Percentiles rank a stretch among this genome's conserved stretches.
Evolutionary conservation across 208 protist genomes (phyloP).

Genomic region (Acanthamoeba triangularis): DNA sequence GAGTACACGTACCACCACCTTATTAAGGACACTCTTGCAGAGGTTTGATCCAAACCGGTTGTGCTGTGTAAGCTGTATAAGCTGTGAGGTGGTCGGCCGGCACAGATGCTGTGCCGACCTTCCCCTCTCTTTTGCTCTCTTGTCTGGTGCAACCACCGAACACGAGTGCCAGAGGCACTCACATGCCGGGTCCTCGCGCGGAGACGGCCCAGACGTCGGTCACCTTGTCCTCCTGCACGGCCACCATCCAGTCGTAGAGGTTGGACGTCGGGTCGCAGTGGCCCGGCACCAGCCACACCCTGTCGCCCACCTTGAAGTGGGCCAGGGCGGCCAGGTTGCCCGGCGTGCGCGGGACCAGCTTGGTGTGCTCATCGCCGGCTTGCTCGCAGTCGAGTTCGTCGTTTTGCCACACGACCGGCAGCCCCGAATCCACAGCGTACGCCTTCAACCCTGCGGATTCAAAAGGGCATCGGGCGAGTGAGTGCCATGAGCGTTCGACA

Average conservation of each 20-base stretch:
- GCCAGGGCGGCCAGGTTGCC: not conserved
- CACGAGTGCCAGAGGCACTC: not conserved
- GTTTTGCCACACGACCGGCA: not conserved
- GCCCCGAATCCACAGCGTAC: not conserved
- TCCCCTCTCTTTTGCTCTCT: too few relatives aligned
- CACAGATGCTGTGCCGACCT: too few relatives aligned
- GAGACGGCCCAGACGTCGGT: conserved; percentile 1
- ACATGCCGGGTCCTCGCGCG: not conserved
- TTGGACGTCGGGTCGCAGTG: conserved; percentile 27
- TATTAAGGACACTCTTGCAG: too few relatives aligned
- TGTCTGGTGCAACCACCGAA: too few relatives aligned
- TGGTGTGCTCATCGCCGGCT: conserved; percentile 20
- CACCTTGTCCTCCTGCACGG: conserved; percentile 2
- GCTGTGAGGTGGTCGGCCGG: too few relatives aligned
- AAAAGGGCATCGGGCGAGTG: not conserved
- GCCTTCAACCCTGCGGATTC: not conserved
- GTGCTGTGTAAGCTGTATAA: too few relatives aligned
- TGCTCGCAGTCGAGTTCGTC: not conserved
- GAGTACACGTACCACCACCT: too few relatives aligned
- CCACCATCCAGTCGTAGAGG: not conserved
- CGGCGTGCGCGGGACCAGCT: not conserved
- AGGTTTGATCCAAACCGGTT: too few relatives aligned
- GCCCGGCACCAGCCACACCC: not conserved
- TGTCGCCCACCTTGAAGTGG: not conserved
- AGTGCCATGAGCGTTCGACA: not conserved